A percentile compares a stretch with the other conserved stretches of the same genome.
Conservation (phyloP, 2,329 filamentous ascomycete species). For the Stagonosporopsis rhizophila region DNA sequence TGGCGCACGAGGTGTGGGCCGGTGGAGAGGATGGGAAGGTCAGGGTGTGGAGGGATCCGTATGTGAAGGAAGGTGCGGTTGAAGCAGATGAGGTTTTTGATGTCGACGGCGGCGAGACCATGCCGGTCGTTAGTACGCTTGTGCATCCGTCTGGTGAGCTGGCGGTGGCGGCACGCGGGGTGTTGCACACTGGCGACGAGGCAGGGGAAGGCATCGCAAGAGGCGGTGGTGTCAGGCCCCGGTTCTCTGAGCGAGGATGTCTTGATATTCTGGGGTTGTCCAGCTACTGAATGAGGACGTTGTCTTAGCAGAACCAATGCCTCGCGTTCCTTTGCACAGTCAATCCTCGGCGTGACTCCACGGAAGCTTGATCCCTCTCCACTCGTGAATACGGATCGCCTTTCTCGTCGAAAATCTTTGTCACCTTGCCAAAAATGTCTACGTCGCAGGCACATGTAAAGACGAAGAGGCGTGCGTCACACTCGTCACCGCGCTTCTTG, state of each 20-base stretch:
- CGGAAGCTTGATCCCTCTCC: too few relatives aligned
- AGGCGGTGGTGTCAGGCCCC: slow-evolving; percentile 22
- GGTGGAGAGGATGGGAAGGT: slow-evolving; percentile 65
- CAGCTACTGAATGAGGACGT: neutral
- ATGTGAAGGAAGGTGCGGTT: slow-evolving; percentile 37
- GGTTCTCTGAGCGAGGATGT: slow-evolving; percentile 30
- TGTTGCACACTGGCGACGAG: slow-evolving; percentile 10
- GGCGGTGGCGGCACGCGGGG: slow-evolving; percentile 36
- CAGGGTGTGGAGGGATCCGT: slow-evolving; percentile 50
- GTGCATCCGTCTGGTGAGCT: slow-evolving; percentile 34
- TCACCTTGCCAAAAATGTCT: too few relatives aligned
- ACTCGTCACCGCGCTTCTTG: too few relatives aligned
- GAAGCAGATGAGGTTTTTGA: slow-evolving; percentile 46
- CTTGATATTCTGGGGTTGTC: slow-evolving; percentile 36
- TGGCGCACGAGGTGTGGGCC: slow-evolving; percentile 63
- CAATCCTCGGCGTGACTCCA: too few relatives aligned
- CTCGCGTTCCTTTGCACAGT: too few relatives aligned
- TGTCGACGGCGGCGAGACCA: slow-evolving; percentile 15
- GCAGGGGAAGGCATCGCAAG: slow-evolving; percentile 3
- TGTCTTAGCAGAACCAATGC: too few relatives aligned
- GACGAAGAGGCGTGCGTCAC: too few relatives aligned
- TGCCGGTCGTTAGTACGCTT: slow-evolving; percentile 33
- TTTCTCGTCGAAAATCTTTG: too few relatives aligned
- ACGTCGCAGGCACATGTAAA: too few relatives aligned
- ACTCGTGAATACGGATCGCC: too few relatives aligned